Evolutionary conservation across 2,329 filamentous ascomycete genomes (phyloP), one percentile per base, ranked within the genome.

Genomic region (Colletotrichum aenigma): DNA sequence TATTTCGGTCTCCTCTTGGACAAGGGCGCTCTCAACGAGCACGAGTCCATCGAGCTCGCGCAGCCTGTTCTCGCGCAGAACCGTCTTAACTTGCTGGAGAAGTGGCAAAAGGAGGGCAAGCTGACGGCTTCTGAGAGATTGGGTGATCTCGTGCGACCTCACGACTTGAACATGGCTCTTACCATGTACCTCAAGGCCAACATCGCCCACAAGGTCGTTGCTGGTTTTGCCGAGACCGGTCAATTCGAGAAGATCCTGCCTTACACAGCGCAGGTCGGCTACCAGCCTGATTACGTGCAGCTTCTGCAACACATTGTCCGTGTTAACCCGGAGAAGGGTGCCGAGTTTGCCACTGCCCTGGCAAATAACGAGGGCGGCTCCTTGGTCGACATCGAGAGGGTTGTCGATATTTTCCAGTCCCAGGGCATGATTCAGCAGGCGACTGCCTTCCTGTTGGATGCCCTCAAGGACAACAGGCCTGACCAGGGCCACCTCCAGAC

Each of bases 1-100:
- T 99, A 99, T 87, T 99, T 99, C 80, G 97, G 97, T 77, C 96
- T 98, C 91, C 90, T 99, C 58, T 90, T 99, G 38, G 97, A 99
- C 84, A 98, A 99, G 91, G 96, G 97, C 74, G 91, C 92, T 32
- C 89, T 99, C 61, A 99, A 99, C 87, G 93, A 94, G 83, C 94
- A 98, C 79, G 97, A 99, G 86, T 98, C 96, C 62, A 88, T 99
- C 52, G 97, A 99, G 87, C 90, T 99, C 77, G 96, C 97, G 12
- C 93, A 96, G 79, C 97, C 97, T 24, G 97, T 99, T 24, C 90
- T 99, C 74, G 93, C 94, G 72, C 97, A 99, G 86, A 97, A 96
- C 84, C 93, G 97, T 78, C 98, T 98, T 87, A 95, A 98, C 82
- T 88, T 99, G 30, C 91, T 99, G 32, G 97, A 98, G 87, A 99